Conservation (phyloP, 2,329 filamentous ascomycete species). For the Pyrenophora tritici-repentis region DNA sequence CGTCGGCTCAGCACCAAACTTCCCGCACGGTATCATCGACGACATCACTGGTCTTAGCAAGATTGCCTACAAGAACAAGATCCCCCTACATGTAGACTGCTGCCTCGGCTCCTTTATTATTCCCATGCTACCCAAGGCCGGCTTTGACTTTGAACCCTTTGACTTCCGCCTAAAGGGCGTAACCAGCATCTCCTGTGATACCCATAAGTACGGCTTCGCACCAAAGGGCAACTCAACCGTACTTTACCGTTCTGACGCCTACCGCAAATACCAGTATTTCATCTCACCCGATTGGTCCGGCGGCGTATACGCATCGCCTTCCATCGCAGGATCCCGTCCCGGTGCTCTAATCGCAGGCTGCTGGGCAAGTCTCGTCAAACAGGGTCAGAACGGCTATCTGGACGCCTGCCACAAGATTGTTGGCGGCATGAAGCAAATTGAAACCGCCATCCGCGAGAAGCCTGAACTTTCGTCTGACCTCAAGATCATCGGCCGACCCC, state of each 20-base stretch:
- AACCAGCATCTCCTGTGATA: slow-evolving; percentile 94
- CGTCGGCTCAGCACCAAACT: slow-evolving; percentile 95
- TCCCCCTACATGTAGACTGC: slow-evolving; percentile 96
- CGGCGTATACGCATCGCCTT: slow-evolving; percentile 92
- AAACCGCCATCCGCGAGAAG: slow-evolving; percentile 70
- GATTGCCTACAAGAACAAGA: slow-evolving; percentile 75
- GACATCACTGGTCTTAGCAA: slow-evolving; percentile 85
- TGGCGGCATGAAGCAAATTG: slow-evolving; percentile 81
- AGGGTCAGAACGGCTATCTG: slow-evolving; percentile 87
- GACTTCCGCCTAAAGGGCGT: slow-evolving; percentile 95
- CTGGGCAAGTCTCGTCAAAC: slow-evolving; percentile 88
- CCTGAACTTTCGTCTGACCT: slow-evolving; percentile 73
- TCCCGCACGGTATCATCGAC: slow-evolving; percentile 97
- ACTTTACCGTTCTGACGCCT: slow-evolving; percentile 79
- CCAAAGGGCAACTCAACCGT: slow-evolving; percentile 96
- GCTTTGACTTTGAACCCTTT: slow-evolving; percentile 85
- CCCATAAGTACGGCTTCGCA: slow-evolving; percentile 98
- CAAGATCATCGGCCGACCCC: slow-evolving; percentile 78
- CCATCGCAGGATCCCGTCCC: slow-evolving; percentile 87
- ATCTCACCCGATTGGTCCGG: slow-evolving; percentile 93
- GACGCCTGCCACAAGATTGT: slow-evolving; percentile 87
- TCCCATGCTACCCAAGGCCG: slow-evolving; percentile 89
- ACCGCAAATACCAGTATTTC: slow-evolving; percentile 94
- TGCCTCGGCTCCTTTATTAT: slow-evolving; percentile 95
- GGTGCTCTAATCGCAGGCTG: slow-evolving; percentile 94